Evolutionary conservation across 1,284 basidiomycete species (phyloP).

Genomic region (Vanrija pseudolonga): DNA sequence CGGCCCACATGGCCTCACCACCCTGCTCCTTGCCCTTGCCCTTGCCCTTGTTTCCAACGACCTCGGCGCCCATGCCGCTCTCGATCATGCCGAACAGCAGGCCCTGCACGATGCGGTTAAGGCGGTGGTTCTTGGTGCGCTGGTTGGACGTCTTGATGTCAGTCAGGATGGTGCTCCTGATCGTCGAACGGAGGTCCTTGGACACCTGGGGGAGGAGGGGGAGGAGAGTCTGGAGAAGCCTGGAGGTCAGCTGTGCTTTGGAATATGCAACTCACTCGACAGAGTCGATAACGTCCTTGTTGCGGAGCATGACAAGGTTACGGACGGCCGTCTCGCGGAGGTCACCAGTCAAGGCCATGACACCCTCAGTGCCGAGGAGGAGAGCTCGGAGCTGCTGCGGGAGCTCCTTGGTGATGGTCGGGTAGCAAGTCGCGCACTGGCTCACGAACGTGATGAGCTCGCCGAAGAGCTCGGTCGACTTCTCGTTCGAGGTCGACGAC

Average conservation of each 20-base stretch:
- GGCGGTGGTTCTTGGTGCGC: slow-evolving; percentile 86
- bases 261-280: slow-evolving; percentile 65
- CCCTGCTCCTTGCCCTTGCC: slow-evolving; percentile 52
- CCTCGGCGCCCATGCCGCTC: slow-evolving; percentile 74
- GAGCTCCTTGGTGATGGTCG: slow-evolving; percentile 76
- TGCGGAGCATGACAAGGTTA: slow-evolving; percentile 86
- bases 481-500: slow-evolving; percentile 45
- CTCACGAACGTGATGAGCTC: slow-evolving; percentile 73
- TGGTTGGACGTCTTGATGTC: slow-evolving; percentile 91
- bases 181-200: slow-evolving; percentile 78
- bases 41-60: slow-evolving; percentile 70
- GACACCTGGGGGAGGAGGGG: slow-evolving; percentile 88
- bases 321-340: slow-evolving; percentile 78
- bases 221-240: slow-evolving; percentile 84
- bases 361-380: slow-evolving; percentile 54
- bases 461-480: slow-evolving; percentile 74
- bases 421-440: slow-evolving; percentile 84
- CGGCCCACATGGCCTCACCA: slow-evolving; percentile 96
- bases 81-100: slow-evolving; percentile 97
- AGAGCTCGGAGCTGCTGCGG: slow-evolving; percentile 71
- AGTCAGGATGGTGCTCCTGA: slow-evolving; percentile 92
- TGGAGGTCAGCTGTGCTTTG: slow-evolving; percentile 38
- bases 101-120: slow-evolving; percentile 93
- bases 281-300: slow-evolving; percentile 86
- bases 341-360: slow-evolving; percentile 47